phyloP scores from a whole-genome alignment of 768 basidiomycete species.

The Lanmaoa rubissima region DNA sequence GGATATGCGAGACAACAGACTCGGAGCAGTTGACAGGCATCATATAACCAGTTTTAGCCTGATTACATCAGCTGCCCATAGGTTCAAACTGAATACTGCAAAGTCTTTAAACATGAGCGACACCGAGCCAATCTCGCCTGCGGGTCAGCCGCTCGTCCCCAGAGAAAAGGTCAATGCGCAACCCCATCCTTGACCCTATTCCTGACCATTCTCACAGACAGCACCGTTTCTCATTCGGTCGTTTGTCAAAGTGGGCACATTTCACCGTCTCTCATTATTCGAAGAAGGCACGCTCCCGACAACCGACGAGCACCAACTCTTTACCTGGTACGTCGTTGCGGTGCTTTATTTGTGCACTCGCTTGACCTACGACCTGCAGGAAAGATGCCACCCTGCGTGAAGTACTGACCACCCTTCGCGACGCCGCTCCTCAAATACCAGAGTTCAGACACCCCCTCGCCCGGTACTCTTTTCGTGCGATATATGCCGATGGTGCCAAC shows the following conservation, averaged over 20 bases:
- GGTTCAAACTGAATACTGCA: too few species aligned
- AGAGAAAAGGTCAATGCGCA: constrained; percentile 51
- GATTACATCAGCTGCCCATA: too few species aligned
- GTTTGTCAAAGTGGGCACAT: constrained; percentile 79
- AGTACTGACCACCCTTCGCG: constrained; percentile 73
- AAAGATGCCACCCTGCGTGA: constrained; percentile 81
- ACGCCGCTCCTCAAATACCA: constrained; percentile 59
- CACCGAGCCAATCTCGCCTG: constrained; percentile 42
- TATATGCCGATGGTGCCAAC: constrained; percentile 72
- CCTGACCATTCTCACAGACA: constrained; percentile 43
- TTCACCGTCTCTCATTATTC: constrained; percentile 71
- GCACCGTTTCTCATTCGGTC: constrained; percentile 80
- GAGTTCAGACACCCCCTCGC: constrained; percentile 83
- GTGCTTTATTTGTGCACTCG: background rate
- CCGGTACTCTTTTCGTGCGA: constrained; percentile 75
- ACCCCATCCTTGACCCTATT: background rate
- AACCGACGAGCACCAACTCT: constrained; percentile 80
- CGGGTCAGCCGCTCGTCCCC: constrained; percentile 47
- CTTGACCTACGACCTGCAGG: constrained; percentile 40
- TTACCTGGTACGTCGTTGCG: constrained; percentile 58
- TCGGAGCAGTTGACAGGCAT: too few species aligned
- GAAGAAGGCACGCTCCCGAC: constrained; percentile 76
- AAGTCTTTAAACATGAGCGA: constrained; percentile 26
- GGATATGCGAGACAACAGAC: too few species aligned
- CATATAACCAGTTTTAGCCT: too few species aligned